Conservation (phyloP, 2,329 filamentous ascomycete genomes). For the Aspergillus sp. region DNA sequence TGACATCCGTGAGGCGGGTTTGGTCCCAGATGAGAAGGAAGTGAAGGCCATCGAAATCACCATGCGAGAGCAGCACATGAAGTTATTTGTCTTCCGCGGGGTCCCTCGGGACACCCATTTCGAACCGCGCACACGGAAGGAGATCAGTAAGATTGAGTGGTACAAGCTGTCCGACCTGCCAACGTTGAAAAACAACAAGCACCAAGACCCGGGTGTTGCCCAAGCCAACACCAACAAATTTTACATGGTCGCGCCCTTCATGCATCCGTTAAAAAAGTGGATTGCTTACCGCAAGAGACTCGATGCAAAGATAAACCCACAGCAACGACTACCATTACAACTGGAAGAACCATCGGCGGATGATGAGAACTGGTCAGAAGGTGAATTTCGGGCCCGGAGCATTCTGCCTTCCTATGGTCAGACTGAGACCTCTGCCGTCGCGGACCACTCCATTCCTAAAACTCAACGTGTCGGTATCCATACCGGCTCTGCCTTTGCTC, state of each 20-base stretch:
- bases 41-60: conserved; percentile 83
- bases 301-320: conserved; percentile 44
- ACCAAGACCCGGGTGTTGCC: conserved; percentile 57
- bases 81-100: conserved; percentile 86
- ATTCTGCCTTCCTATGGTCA: conserved; percentile 30
- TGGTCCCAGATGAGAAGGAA: conserved; percentile 69
- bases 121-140: conserved; percentile 86
- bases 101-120: conserved; percentile 85
- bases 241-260: conserved; percentile 96
- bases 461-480: no score
- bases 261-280: conserved; percentile 84
- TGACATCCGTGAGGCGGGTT: conserved; percentile 70
- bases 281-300: conserved; percentile 75
- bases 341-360: conserved; percentile 7
- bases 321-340: conserved; percentile 50
- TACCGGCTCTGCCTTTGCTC: no score
- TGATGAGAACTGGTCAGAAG: conserved; percentile 48
- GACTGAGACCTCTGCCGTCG: conserved; percentile 1
- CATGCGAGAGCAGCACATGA: conserved; percentile 90
- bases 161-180: conserved; percentile 87
- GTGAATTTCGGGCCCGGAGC: conserved; percentile 20
- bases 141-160: conserved; percentile 97
- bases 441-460: no score
- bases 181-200: conserved; percentile 70
- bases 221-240: conserved; percentile 76